Evolutionary conservation across 1,139 yeast species (phyloP).

Genomic region (Pichia sorboxylosa): DNA sequence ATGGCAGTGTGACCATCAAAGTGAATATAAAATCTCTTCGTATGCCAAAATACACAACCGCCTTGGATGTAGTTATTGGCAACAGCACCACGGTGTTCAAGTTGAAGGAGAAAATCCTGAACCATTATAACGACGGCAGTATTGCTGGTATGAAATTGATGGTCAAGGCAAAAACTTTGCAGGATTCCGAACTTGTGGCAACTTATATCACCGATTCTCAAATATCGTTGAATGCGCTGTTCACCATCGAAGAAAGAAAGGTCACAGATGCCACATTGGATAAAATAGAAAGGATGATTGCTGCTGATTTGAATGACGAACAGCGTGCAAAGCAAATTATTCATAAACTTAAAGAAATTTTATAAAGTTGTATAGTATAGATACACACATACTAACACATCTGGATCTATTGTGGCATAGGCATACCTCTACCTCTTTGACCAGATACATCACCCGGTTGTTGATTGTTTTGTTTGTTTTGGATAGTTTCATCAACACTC

Average conservation of each 20-base stretch:
- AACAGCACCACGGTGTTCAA: conserved; percentile 29
- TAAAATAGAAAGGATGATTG: conserved; percentile 14
- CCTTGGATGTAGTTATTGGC: conserved; percentile 15
- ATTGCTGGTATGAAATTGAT: too few species aligned
- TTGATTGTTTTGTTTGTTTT: conserved; percentile 50
- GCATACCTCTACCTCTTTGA: conserved; percentile 56
- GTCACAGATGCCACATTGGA: conserved; percentile 15
- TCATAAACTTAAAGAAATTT: too few species aligned
- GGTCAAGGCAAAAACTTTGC: conserved; percentile 38
- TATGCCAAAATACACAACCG: conserved; percentile 31
- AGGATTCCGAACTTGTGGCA: conserved; percentile 23
- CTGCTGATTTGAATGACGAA: conserved; percentile 16
- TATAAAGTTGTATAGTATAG: too few species aligned
- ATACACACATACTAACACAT: too few species aligned
- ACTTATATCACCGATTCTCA: conserved; percentile 6
- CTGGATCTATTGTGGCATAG: too few species aligned
- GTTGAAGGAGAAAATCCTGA: conserved; percentile 38
- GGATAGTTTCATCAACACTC: conserved; percentile 92
- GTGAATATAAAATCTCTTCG: conserved; percentile 32
- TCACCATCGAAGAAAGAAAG: not conserved
- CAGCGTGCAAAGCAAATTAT: conserved; percentile 10
- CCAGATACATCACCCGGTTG: conserved; percentile 24
- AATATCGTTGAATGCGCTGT: conserved; percentile 25
- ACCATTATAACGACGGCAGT: too few species aligned
- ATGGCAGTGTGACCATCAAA: conserved; percentile 1